Percentiles rank a stretch among this genome's conserved stretches.
phyloP scores from a whole-genome alignment of 1,284 basidiomycete species.

The Salmacisia buchloeana region DNA sequence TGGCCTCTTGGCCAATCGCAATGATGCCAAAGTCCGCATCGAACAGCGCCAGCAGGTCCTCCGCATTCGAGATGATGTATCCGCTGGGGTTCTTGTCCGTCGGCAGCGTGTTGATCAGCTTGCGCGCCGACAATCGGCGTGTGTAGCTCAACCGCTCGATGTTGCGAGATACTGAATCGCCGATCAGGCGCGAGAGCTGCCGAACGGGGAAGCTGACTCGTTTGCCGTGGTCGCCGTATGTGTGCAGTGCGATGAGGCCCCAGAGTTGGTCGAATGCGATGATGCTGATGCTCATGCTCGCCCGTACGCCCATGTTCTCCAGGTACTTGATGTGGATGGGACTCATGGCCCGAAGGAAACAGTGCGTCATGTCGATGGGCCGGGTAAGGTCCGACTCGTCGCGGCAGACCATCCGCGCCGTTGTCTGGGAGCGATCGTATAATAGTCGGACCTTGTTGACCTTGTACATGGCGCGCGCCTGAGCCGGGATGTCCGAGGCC shows the following conservation, averaged over 20 bases:
- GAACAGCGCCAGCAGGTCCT: slow-evolving; percentile 73
- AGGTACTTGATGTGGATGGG: slow-evolving; percentile 75
- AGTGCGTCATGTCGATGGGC: slow-evolving; percentile 82
- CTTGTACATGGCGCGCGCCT: slow-evolving; percentile 59
- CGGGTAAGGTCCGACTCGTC: slow-evolving; percentile 64
- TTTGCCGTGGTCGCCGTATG: slow-evolving; percentile 72
- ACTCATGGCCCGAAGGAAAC: slow-evolving; percentile 79
- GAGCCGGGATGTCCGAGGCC: slow-evolving; percentile 59
- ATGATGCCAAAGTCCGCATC: slow-evolving; percentile 79
- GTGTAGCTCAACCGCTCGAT: slow-evolving; percentile 77
- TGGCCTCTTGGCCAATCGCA: slow-evolving; percentile 65
- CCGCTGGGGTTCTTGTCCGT: slow-evolving; percentile 70
- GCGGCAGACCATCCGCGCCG: slow-evolving; percentile 70
- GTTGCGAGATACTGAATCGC: slow-evolving; percentile 75
- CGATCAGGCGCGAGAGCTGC: slow-evolving; percentile 64
- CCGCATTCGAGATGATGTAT: slow-evolving; percentile 79
- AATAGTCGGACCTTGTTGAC: slow-evolving; percentile 73
- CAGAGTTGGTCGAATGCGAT: slow-evolving; percentile 76
- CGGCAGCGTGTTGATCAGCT: slow-evolving; percentile 73
- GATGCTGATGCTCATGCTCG: slow-evolving; percentile 60
- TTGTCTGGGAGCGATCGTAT: slow-evolving; percentile 71
- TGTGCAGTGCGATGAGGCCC: slow-evolving; percentile 79
- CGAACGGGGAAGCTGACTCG: slow-evolving; percentile 77
- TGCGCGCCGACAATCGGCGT: slow-evolving; percentile 69
- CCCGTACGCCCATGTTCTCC: slow-evolving; percentile 51